Evolutionary conservation across 2,329 filamentous ascomycete species (phyloP).

Genomic region (Cordyceps sp.): DNA sequence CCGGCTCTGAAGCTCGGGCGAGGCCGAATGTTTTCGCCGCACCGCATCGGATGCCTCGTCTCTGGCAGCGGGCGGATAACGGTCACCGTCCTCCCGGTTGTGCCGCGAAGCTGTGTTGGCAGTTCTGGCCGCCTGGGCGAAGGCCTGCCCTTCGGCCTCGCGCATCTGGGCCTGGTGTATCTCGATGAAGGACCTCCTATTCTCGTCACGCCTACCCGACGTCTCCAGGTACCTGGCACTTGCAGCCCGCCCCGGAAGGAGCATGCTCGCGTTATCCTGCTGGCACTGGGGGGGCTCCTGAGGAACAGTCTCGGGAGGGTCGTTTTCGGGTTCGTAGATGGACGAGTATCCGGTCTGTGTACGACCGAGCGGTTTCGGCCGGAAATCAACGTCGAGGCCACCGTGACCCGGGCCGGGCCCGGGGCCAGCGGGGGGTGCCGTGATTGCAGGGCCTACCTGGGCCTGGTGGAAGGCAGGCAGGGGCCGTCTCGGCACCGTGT

Average conservation of each 20-base stretch:
- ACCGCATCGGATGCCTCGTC: conserved; percentile 10
- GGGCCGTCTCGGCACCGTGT: conserved; percentile 25
- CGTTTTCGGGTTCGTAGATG: conserved; percentile 10
- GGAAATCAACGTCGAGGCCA: conserved; percentile 24
- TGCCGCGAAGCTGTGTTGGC: conserved; percentile 16
- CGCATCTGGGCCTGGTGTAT: conserved; percentile 43
- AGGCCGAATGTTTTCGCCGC: conserved; percentile 9
- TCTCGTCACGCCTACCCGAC: conserved; percentile 28
- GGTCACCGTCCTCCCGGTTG: conserved; percentile 14
- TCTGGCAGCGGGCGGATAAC: conserved; percentile 4
- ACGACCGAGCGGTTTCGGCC: conserved; percentile 35
- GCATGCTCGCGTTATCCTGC: conserved; percentile 4
- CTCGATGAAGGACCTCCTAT: conserved; percentile 40
- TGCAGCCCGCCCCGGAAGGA: conserved; percentile 15
- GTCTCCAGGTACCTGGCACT: conserved; percentile 26
- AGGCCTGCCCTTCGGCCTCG: conserved; percentile 40
- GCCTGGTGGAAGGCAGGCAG: conserved; percentile 10
- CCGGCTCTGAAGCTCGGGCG: conserved; percentile 11
- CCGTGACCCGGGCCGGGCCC: conserved; percentile 2
- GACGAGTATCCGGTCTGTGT: conserved; percentile 38
- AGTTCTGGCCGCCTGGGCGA: conserved; percentile 29
- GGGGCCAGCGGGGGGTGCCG: neutral
- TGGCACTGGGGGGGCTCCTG: neutral
- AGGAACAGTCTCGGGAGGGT: neutral
- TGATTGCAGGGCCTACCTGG: too few species aligned